phyloP scores from a whole-genome alignment of 2,329 filamentous ascomycete species.

The Aureobasidium sp. region DNA sequence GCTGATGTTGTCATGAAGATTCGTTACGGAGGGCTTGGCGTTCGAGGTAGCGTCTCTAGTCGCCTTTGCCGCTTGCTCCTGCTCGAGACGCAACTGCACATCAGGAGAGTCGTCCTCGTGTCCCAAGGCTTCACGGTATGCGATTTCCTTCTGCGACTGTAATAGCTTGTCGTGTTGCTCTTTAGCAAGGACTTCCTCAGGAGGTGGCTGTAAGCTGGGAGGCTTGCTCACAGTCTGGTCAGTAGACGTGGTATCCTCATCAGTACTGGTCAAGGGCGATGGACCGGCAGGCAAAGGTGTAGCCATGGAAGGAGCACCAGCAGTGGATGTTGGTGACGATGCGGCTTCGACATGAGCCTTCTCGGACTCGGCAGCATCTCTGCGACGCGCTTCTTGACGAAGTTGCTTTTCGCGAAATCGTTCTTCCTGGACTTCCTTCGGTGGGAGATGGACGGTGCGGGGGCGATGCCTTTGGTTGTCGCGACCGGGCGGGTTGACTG shows the following conservation, averaged over 20 bases:
- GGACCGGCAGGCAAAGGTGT: slow-evolving; percentile 60
- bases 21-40: neutral
- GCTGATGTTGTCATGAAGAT: neutral
- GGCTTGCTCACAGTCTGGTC: slow-evolving; percentile 24
- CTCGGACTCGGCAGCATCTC: slow-evolving; percentile 14
- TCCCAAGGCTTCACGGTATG: slow-evolving; percentile 33
- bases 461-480: slow-evolving; percentile 19
- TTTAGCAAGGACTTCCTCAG: slow-evolving; percentile 36
- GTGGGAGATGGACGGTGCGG: slow-evolving; percentile 39
- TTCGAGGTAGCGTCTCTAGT: slow-evolving; percentile 1
- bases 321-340: slow-evolving; percentile 54
- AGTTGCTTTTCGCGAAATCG: slow-evolving; percentile 31
- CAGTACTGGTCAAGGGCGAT: slow-evolving; percentile 67
- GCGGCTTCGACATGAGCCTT: slow-evolving; percentile 16
- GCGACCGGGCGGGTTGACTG: neutral
- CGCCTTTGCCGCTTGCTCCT: slow-evolving; percentile 15
- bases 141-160: slow-evolving; percentile 40
- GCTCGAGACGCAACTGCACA: slow-evolving; percentile 42
- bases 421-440: slow-evolving; percentile 42
- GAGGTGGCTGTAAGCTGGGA: slow-evolving; percentile 13
- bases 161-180: slow-evolving; percentile 46
- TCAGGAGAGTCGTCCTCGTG: slow-evolving; percentile 45
- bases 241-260: slow-evolving; percentile 41
- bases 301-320: slow-evolving; percentile 59
- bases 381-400: slow-evolving; percentile 29